Evolutionary conservation across 495 filamentous ascomycete species (phyloP).

Genomic region (Penicillium angulare): DNA sequence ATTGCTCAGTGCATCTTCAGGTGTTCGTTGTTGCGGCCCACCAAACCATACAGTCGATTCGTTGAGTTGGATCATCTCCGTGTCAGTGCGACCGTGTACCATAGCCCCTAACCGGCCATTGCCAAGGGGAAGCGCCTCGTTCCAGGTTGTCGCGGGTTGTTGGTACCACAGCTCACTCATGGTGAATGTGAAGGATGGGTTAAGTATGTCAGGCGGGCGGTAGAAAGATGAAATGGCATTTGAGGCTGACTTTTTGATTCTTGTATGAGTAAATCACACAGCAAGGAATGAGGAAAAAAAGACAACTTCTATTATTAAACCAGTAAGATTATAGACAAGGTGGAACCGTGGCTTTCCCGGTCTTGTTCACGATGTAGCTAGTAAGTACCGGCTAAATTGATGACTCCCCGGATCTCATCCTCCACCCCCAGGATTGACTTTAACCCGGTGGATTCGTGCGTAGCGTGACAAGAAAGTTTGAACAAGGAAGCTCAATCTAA

Average conservation of each 20-base stretch:
- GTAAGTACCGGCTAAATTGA: not conserved
- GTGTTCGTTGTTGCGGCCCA: constrained; percentile 44
- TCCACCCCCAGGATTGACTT: not conserved
- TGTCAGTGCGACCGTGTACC: constrained; percentile 44
- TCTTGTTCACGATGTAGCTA: not conserved
- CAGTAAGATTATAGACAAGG: not conserved
- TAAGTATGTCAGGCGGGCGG: too few relatives aligned
- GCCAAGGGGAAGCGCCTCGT: constrained; percentile 43
- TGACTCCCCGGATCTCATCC: not conserved
- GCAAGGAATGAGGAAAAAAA: too few relatives aligned
- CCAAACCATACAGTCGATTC: constrained; percentile 57
- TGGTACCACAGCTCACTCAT: constrained; percentile 37
- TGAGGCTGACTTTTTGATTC: too few relatives aligned
- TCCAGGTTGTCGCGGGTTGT: constrained; percentile 18
- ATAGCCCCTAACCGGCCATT: constrained; percentile 54
- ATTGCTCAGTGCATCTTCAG: constrained; percentile 31
- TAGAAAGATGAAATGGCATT: not conserved
- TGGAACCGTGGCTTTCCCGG: not conserved
- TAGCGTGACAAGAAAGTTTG: not conserved
- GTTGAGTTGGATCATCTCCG: constrained; percentile 50
- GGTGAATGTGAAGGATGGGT: not conserved
- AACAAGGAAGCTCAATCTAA: not conserved
- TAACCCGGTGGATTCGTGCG: not conserved
- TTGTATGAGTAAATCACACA: too few relatives aligned
- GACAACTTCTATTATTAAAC: not conserved